Evolutionary conservation across 148 eudicot genomes (phyloP).

Genomic region (Nyssa sinensis): DNA sequence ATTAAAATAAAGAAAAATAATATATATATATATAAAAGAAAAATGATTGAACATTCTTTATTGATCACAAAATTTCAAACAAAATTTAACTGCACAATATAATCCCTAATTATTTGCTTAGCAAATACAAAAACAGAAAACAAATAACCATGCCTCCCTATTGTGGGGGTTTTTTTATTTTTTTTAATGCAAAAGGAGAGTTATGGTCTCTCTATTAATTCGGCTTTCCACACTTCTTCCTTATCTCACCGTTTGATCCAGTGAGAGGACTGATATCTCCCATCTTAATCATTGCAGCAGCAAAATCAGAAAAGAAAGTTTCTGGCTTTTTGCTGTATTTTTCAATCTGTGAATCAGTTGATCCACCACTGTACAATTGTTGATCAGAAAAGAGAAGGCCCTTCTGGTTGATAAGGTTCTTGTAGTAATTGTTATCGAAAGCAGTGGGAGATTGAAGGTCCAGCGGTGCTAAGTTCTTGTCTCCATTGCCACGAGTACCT

Average conservation of each 20-base stretch:
- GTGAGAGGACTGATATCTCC: conserved; percentile 18
- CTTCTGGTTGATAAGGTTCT: conserved; percentile 22
- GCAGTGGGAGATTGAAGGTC: conserved; percentile 23
- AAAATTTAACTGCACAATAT: background rate
- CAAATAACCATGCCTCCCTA: no score
- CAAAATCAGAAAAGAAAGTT: conserved; percentile 3
- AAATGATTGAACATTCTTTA: no score
- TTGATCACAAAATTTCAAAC: background rate
- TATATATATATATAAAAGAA: no score
- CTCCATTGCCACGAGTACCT: conserved; percentile 32
- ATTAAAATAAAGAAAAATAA: no score
- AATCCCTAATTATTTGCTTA: background rate
- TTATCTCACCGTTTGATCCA: conserved; percentile 15
- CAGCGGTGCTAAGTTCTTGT: conserved; percentile 28
- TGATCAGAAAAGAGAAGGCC: conserved; percentile 42
- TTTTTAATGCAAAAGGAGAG: background rate
- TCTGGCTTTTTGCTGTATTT: background rate
- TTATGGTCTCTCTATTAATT: conserved; percentile 20
- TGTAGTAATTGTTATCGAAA: conserved; percentile 38
- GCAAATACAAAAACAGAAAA: conserved; percentile 5
- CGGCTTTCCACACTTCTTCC: conserved; percentile 30
- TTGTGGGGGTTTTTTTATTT: no score
- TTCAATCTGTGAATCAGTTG: conserved; percentile 6
- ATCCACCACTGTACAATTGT: conserved; percentile 13
- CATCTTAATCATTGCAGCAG: conserved; percentile 18